Evolutionary conservation across 176 grass and related monocot genomes (phyloP).

Genomic region (Areca catechu): DNA sequence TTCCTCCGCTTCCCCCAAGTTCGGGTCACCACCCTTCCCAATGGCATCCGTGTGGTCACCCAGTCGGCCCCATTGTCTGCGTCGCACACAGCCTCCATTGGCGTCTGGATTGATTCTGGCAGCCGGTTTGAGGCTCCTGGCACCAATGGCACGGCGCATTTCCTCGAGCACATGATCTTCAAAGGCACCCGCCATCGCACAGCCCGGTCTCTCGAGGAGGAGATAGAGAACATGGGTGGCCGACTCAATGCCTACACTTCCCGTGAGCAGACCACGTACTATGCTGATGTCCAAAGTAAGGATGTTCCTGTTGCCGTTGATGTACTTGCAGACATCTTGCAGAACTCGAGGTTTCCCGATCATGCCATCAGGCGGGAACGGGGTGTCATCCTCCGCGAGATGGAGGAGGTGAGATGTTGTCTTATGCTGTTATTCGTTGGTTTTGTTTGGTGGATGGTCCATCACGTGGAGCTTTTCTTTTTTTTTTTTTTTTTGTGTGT

Average conservation of each 20-base stretch:
- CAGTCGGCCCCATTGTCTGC: slow-evolving; percentile 41
- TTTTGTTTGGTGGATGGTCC: not conserved
- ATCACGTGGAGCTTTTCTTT: not conserved
- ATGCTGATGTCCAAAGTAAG: slow-evolving; percentile 73
- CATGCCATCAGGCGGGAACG: slow-evolving; percentile 66
- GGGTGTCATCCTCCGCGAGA: slow-evolving; percentile 93
- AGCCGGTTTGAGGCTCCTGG: slow-evolving; percentile 85
- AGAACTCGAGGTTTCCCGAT: slow-evolving; percentile 64
- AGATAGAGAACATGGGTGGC: slow-evolving; percentile 89
- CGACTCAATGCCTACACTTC: slow-evolving; percentile 95
- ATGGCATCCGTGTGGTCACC: slow-evolving; percentile 69
- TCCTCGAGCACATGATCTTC: slow-evolving; percentile 98
- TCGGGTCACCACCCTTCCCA: slow-evolving; percentile 57
- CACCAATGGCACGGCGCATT: slow-evolving; percentile 94
- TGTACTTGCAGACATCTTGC: slow-evolving; percentile 78
- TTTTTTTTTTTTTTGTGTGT: too few species aligned
- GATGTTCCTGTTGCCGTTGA: slow-evolving; percentile 60
- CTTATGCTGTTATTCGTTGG: not conserved
- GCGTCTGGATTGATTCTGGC: slow-evolving; percentile 88
- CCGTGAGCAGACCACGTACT: slow-evolving; percentile 97
- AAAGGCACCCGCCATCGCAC: slow-evolving; percentile 75
- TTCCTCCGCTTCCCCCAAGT: slow-evolving; percentile 58
- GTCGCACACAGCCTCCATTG: slow-evolving; percentile 72
- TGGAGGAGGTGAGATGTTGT: slow-evolving; percentile 70
- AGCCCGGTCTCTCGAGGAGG: slow-evolving; percentile 62